Conservation (phyloP, 1,284 basidiomycete genomes). For the Sporisorium exsertum region DNA sequence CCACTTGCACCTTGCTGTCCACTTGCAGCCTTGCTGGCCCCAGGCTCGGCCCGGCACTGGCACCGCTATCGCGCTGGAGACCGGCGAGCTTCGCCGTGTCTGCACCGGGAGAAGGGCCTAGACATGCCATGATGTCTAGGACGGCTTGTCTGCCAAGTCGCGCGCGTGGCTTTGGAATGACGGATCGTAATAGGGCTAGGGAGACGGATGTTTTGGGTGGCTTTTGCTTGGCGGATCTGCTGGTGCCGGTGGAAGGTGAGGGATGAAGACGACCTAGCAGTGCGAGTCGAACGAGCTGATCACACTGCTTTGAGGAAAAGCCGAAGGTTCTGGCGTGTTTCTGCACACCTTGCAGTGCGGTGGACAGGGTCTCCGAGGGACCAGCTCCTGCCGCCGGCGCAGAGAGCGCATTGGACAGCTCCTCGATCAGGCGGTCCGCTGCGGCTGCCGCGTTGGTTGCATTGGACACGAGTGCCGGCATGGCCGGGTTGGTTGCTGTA, state of each 20-base stretch:
- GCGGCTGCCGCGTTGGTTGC: conserved; percentile 11
- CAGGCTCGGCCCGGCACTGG: conserved; percentile 15
- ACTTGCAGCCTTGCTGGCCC: conserved; percentile 37
- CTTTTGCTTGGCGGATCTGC: conserved; percentile 21
- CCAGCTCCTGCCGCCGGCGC: conserved; percentile 17
- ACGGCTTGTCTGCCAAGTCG: conserved; percentile 38
- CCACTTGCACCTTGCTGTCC: conserved; percentile 46
- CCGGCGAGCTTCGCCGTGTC: conserved; percentile 33
- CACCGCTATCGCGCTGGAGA: conserved; percentile 11
- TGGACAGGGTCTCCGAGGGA: conserved; percentile 10
- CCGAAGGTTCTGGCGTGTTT: conserved; percentile 35
- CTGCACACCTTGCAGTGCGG: conserved; percentile 16
- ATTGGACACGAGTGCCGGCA: conserved; percentile 27
- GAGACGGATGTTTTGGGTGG: conserved; percentile 39
- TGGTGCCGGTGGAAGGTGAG: conserved; percentile 9
- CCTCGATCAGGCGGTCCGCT: conserved; percentile 32
- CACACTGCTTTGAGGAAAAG: conserved; percentile 40
- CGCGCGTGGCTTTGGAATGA: conserved; percentile 30
- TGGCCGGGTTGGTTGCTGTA: background rate
- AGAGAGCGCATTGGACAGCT: conserved; percentile 26
- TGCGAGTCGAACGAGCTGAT: conserved; percentile 37
- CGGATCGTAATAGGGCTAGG: conserved; percentile 31
- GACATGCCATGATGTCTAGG: conserved; percentile 31
- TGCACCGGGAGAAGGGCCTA: conserved; percentile 39
- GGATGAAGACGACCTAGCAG: conserved; percentile 28